These are phyloP conservation scores for Metrosideros polymorpha DNA, from an alignment of 441 rosid genomes.

Conservation along the genomic window DNA sequence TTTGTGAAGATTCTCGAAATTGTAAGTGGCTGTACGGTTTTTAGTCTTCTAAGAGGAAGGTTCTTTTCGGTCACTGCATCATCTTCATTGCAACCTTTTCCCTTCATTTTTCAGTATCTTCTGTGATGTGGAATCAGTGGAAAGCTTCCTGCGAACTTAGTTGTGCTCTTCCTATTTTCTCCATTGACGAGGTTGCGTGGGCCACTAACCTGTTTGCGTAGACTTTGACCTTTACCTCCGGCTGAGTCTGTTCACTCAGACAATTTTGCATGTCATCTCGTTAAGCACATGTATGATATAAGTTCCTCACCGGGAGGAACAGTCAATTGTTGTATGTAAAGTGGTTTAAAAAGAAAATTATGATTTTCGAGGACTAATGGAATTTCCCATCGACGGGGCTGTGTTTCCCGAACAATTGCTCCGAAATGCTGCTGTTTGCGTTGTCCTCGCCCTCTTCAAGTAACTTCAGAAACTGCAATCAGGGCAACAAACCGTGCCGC, in stretches of 20 bases:
- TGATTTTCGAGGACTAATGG: background rate
- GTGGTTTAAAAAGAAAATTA: background rate
- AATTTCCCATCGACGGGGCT: background rate
- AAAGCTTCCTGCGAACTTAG: slow-evolving; percentile 16
- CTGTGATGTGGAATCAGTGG: slow-evolving; percentile 18
- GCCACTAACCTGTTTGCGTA: background rate
- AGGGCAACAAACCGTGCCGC: too few relatives aligned
- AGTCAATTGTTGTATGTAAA: background rate
- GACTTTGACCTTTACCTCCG: background rate
- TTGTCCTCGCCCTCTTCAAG: too few relatives aligned
- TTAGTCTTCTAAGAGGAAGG: slow-evolving; percentile 10
- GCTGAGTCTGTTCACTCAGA: background rate
- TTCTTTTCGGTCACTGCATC: slow-evolving; percentile 3
- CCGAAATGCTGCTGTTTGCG: too few relatives aligned
- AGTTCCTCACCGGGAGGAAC: background rate
- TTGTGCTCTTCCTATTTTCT: slow-evolving; percentile 4
- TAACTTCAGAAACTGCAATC: too few relatives aligned
- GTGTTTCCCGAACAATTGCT: too few relatives aligned
- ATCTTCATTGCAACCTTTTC: slow-evolving; percentile 6
- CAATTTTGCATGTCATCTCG: background rate
- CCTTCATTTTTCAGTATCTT: slow-evolving; percentile 19
- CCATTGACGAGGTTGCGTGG: slow-evolving; percentile 14
- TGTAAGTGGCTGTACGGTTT: slow-evolving; percentile 11
- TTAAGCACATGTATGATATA: background rate
- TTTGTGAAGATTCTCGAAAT: slow-evolving; percentile 12